Conservation (phyloP, 352 stramenopile genomes). For the Globisporangium mamillatum region DNA sequence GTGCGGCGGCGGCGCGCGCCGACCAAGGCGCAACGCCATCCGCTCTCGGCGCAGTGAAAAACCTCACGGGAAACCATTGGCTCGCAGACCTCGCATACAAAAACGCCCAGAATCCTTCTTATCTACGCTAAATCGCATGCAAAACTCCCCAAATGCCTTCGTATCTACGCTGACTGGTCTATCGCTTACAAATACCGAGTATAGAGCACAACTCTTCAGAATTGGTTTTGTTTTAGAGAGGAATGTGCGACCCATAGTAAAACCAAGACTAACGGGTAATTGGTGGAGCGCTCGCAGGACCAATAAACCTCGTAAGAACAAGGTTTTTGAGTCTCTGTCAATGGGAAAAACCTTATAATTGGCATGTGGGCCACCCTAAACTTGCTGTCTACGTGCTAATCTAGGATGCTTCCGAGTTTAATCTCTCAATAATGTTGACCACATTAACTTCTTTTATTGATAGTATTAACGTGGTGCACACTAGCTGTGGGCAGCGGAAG, state of each 20-base stretch:
- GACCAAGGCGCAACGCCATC: not conserved
- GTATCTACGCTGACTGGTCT: too few relatives aligned
- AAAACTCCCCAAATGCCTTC: too few relatives aligned
- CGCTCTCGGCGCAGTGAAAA: slow-evolving; percentile 6
- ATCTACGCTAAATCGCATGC: too few relatives aligned
- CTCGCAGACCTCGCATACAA: slow-evolving; percentile 17
- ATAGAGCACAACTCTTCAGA: too few relatives aligned
- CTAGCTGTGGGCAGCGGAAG: not conserved
- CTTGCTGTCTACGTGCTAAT: not conserved
- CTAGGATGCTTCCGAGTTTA: not conserved
- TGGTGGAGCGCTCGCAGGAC: too few relatives aligned
- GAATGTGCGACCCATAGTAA: too few relatives aligned
- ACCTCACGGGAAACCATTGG: slow-evolving; percentile 20
- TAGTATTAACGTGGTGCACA: not conserved
- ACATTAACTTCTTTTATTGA: not conserved
- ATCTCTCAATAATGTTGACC: not conserved
- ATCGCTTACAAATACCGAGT: too few relatives aligned
- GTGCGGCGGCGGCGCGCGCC: not conserved
- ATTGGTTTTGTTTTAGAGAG: too few relatives aligned
- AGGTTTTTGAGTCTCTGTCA: too few relatives aligned
- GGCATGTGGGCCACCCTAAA: not conserved
- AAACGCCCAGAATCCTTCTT: not conserved
- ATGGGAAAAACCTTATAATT: slow-evolving; percentile 5
- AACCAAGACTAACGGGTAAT: too few relatives aligned
- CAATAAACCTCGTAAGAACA: too few relatives aligned